Conservation (phyloP, 2,329 filamentous ascomycete genomes). For the Aureobasidium sp. region DNA sequence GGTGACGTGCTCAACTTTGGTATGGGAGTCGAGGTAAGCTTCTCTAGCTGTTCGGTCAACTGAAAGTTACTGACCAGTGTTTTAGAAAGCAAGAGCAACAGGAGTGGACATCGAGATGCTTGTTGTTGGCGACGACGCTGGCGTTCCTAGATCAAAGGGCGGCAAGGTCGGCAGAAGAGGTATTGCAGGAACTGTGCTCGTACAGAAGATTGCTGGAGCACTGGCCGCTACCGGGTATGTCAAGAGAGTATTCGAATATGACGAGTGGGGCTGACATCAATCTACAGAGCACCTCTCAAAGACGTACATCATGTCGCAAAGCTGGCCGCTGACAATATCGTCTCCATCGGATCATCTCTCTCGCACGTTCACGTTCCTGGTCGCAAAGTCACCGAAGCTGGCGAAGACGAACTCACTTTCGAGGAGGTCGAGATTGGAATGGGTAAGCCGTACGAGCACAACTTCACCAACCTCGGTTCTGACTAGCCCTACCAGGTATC, state of each 20-base stretch:
- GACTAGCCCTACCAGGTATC: constrained; percentile 32
- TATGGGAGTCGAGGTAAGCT: not conserved
- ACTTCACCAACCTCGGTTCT: not conserved
- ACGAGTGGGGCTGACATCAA: not conserved
- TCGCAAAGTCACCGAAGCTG: constrained; percentile 47
- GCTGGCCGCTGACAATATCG: constrained; percentile 64
- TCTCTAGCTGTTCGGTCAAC: constrained; percentile 28
- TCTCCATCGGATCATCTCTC: constrained; percentile 77
- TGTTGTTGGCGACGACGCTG: constrained; percentile 85
- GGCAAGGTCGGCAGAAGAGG: constrained; percentile 91
- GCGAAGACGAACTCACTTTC: constrained; percentile 50
- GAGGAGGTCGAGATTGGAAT: constrained; percentile 61
- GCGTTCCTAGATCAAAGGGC: constrained; percentile 69
- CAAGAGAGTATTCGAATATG: not conserved
- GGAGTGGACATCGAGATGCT: constrained; percentile 79
- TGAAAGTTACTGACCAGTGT: constrained; percentile 57
- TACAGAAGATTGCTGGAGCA: constrained; percentile 85
- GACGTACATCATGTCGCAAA: constrained; percentile 67
- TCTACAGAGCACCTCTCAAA: constrained; percentile 43
- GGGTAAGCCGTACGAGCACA: constrained; percentile 35
- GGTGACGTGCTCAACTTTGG: constrained; percentile 31
- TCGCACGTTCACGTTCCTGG: constrained; percentile 93
- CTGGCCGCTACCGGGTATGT: constrained; percentile 61
- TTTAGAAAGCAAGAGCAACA: constrained; percentile 55
- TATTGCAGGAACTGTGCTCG: constrained; percentile 82